These are phyloP conservation scores for Collybia nuda DNA, from an alignment of 768 basidiomycete species.

Conservation along the genomic window DNA sequence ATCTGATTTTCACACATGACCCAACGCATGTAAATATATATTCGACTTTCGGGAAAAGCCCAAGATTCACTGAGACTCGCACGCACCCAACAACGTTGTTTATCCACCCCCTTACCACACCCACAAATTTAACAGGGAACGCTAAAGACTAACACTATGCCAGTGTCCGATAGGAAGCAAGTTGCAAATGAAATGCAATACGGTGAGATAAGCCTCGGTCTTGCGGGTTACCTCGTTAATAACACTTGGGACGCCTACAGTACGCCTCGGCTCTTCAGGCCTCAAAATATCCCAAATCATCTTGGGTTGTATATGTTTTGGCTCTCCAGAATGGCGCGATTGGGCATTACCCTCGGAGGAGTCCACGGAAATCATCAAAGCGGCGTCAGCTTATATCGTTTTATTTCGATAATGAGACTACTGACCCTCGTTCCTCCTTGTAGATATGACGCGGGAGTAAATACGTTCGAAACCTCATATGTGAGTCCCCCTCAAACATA, in stretches of 20 bases:
- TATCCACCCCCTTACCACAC: too few species aligned
- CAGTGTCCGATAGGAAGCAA: too few species aligned
- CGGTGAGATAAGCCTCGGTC: too few species aligned
- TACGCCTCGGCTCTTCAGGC: constrained; percentile 46
- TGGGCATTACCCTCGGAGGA: constrained; percentile 47
- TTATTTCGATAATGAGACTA: neutral
- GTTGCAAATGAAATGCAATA: too few species aligned
- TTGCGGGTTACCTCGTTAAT: too few species aligned
- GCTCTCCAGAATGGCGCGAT: constrained; percentile 44
- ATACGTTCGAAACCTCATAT: constrained; percentile 58
- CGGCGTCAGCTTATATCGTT: constrained; percentile 25
- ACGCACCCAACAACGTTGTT: too few species aligned
- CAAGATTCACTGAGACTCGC: too few species aligned
- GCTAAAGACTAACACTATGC: too few species aligned
- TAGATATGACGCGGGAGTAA: constrained; percentile 58
- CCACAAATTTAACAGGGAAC: too few species aligned
- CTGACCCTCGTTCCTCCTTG: neutral
- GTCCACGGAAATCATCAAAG: constrained; percentile 48
- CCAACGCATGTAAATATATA: too few species aligned
- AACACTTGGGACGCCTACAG: constrained; percentile 20
- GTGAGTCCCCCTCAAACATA: constrained; percentile 17
- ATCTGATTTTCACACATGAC: too few species aligned
- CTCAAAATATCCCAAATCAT: constrained; percentile 63
- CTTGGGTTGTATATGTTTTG: constrained; percentile 60
- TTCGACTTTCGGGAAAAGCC: too few species aligned